Evolutionary conservation across 1,139 yeast genomes (phyloP).

Genomic region (Candida sanyaensis): DNA sequence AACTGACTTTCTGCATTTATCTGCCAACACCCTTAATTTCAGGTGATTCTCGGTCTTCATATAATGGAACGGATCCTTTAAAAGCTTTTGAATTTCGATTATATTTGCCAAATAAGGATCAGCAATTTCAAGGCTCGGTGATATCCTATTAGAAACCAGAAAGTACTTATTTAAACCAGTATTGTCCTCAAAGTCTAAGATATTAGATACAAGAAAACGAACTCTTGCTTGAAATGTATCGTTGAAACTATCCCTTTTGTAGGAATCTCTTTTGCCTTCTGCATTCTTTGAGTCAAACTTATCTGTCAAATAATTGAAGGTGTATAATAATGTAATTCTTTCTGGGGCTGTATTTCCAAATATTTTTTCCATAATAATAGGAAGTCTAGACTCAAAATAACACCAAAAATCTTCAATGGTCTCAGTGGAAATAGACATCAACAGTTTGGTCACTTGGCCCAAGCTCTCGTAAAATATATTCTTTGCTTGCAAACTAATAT

Average conservation of each 20-base stretch:
- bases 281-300: slow-evolving; percentile 20
- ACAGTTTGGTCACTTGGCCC: slow-evolving; percentile 21
- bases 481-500: slow-evolving; percentile 19
- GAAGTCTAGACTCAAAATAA: slow-evolving; percentile 36
- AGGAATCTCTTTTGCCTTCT: slow-evolving; percentile 27
- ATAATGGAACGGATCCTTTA: slow-evolving; percentile 39
- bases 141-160: slow-evolving; percentile 27
- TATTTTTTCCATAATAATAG: slow-evolving; percentile 21
- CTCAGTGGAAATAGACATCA: slow-evolving; percentile 23
- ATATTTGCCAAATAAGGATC: slow-evolving; percentile 37
- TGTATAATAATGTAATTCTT: slow-evolving; percentile 38
- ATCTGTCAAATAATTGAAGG: slow-evolving; percentile 36
- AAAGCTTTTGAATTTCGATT: slow-evolving; percentile 29
- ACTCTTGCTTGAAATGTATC: slow-evolving; percentile 41
- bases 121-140: slow-evolving; percentile 16
- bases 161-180: slow-evolving; percentile 50
- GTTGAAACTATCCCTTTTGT: slow-evolving; percentile 41
- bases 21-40: slow-evolving; percentile 24
- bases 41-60: slow-evolving; percentile 25
- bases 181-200: slow-evolving; percentile 44
- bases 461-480: slow-evolving; percentile 25
- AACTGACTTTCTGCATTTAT: slow-evolving; percentile 27
- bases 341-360: slow-evolving; percentile 33
- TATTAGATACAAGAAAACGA: slow-evolving; percentile 32
- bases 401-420: slow-evolving; percentile 35